Base-by-base conservation (phyloP, 768 basidiomycete species). In the Coprinellus micaceus region DNA sequence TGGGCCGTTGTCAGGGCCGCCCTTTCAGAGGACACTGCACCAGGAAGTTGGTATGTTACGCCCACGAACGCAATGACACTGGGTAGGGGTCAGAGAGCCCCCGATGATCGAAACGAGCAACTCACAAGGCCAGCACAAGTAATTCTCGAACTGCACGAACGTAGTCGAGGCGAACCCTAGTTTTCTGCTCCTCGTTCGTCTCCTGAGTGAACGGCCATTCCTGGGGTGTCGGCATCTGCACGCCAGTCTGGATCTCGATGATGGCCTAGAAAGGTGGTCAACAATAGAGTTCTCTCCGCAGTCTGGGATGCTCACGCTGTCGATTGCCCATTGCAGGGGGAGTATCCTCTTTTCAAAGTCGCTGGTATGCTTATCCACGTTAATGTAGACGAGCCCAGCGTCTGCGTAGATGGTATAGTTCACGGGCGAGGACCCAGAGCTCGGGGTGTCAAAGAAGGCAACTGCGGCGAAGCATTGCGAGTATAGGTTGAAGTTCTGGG, bases 301-400 rank as follows among this genome's bases (percentile, higher is more conserved):
- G 37, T 41, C 9, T 36, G 17, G 21, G 25, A 21, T 15, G 56
- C 80, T 26, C 58, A 85, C 88, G 65, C 81, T 74, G 62, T 92
- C 90, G 33, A 92, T 73, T 9, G 88, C 86, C 79, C 89, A 85
- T 59, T 92, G 90, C 21, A 92, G 60, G 1, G 90, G 90, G 17
- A 92, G 65, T 28, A 89, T 76, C 45, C 85, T 71, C 52, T 72
- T 71, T 66, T 91, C 88, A 60, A 85, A 83, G 67, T 89, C 87
- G 58, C 86, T 85, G 2, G 71, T 79, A 63, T 89, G 88, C 21
- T 74, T 71, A 21, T 75, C 73, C 0, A 89, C 89, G 61, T 92
- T 80, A 59, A 91, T 81, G 58, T 82, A 80, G 21, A 66, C 61
- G 17, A 91, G 71, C 11, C 89, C 88, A 3, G 73, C 77, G 65